A percentile compares a stretch with the other conserved stretches of the same genome.
Evolutionary conservation across 2,329 filamentous ascomycete genomes (phyloP).

Genomic region (Penicillium hordei): DNA sequence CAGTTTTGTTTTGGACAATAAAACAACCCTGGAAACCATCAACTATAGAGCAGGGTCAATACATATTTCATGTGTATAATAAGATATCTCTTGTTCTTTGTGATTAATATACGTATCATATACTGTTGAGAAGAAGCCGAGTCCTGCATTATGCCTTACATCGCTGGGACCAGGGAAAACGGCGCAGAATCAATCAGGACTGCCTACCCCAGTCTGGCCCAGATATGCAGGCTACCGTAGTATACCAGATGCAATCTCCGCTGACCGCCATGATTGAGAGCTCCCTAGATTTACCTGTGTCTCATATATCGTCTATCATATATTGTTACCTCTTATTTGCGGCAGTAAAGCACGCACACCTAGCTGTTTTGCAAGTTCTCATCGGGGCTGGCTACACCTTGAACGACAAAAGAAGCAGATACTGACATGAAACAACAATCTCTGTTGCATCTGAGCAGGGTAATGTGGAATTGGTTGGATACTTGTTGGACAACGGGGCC

Average conservation of each 20-base stretch:
- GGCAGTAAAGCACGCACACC: too few species aligned
- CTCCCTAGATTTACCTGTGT: neutral
- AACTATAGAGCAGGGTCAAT: neutral
- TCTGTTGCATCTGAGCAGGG: too few species aligned
- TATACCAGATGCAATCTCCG: neutral
- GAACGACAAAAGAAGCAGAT: too few species aligned
- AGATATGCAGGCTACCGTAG: neutral
- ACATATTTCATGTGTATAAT: neutral
- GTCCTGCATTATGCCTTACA: neutral
- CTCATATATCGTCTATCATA: neutral
- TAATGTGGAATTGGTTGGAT: too few species aligned
- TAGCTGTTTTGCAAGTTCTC: too few species aligned
- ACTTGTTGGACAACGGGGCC: too few species aligned
- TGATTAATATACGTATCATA: too few species aligned
- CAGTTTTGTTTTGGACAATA: neutral
- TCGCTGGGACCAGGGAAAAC: neutral
- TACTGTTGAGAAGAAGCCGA: neutral
- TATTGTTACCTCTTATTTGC: too few species aligned
- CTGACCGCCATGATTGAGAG: neutral
- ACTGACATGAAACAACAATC: too few species aligned
- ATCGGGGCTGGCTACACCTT: too few species aligned
- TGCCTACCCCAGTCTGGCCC: neutral
- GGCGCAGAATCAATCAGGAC: neutral
- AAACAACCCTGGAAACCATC: neutral
- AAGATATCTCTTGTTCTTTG: neutral